phyloP scores from a whole-genome alignment of 2,329 filamentous ascomycete genomes.

The Fusarium hainanense region DNA sequence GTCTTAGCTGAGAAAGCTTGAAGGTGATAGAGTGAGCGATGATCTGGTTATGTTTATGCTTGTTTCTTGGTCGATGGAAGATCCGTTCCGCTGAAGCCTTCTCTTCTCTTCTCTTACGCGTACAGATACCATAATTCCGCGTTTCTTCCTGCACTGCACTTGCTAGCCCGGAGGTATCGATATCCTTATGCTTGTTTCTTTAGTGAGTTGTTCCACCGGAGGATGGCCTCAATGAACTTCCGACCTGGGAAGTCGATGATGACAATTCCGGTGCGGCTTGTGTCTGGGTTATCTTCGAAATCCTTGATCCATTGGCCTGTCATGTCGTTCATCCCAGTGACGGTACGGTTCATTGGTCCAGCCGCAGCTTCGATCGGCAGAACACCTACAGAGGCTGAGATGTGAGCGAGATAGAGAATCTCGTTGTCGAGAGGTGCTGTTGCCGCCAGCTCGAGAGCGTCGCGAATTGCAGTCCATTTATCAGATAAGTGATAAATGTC shows the following conservation, averaged over 20 bases:
- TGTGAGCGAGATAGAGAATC: conserved; percentile 58
- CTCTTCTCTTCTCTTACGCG: background rate
- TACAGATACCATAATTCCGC: background rate
- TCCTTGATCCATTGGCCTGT: conserved; percentile 58
- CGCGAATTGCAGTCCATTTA: conserved; percentile 59
- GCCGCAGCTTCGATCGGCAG: conserved; percentile 63
- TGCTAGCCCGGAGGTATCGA: background rate
- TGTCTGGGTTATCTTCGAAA: conserved; percentile 41
- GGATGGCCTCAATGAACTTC: conserved; percentile 55
- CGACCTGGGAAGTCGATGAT: conserved; percentile 62
- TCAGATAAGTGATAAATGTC: conserved; percentile 56
- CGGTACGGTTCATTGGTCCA: conserved; percentile 55
- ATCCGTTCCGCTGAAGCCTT: background rate
- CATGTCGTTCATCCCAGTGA: conserved; percentile 62
- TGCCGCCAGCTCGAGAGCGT: conserved; percentile 54
- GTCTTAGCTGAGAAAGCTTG: conserved; percentile 24
- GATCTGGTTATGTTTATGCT: background rate
- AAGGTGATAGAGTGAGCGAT: conserved; percentile 13
- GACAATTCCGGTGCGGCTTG: conserved; percentile 56
- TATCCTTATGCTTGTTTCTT: conserved; percentile 22
- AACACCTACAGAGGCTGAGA: conserved; percentile 61
- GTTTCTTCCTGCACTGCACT: background rate
- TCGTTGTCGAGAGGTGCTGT: conserved; percentile 49
- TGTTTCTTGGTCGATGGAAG: background rate
- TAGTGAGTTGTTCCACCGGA: conserved; percentile 54